phyloP scores from a whole-genome alignment of 768 basidiomycete species.

The Amylocystis lapponica region DNA sequence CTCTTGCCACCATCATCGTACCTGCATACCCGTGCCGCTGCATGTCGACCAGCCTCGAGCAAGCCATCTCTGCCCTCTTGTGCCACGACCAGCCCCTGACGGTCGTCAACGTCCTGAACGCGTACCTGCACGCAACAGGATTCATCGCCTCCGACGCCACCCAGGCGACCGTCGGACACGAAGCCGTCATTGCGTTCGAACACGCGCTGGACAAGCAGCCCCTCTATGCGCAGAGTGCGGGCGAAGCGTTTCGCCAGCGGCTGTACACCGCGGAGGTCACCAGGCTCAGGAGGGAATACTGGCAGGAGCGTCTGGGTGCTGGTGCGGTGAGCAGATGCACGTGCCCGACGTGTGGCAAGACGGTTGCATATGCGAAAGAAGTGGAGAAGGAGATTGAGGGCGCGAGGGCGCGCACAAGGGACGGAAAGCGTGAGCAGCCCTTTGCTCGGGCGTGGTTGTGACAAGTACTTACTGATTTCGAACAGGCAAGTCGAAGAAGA shows the following conservation, averaged over 20 bases:
- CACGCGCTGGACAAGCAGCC: slow-evolving; percentile 8
- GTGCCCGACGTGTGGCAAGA: slow-evolving; percentile 5
- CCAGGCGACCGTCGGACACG: slow-evolving; percentile 2
- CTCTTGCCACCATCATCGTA: too few species aligned
- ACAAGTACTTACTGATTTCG: neutral
- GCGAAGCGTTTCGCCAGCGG: neutral
- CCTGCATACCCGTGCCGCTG: too few species aligned
- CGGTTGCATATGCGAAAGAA: neutral
- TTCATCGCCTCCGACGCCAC: neutral
- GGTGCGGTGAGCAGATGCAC: neutral
- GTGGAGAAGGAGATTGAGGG: neutral
- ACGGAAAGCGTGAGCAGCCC: neutral
- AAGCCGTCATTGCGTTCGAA: slow-evolving; percentile 4
- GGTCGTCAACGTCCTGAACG: slow-evolving; percentile 3
- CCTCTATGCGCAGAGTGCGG: neutral
- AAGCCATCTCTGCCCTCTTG: slow-evolving; percentile 3
- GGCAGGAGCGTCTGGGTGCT: slow-evolving; percentile 2
- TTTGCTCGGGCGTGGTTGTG: neutral
- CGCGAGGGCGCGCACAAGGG: neutral
- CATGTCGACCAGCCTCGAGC: slow-evolving; percentile 8
- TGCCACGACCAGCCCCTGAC: neutral
- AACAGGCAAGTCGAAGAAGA: neutral
- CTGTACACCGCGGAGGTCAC: slow-evolving; percentile 5
- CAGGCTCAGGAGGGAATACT: slow-evolving; percentile 2
- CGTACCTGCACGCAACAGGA: slow-evolving; percentile 1